Evolutionary conservation across 345 rosid genomes (phyloP), one percentile per base, ranked within the genome.

Genomic region (Sisymbrium irio): DNA sequence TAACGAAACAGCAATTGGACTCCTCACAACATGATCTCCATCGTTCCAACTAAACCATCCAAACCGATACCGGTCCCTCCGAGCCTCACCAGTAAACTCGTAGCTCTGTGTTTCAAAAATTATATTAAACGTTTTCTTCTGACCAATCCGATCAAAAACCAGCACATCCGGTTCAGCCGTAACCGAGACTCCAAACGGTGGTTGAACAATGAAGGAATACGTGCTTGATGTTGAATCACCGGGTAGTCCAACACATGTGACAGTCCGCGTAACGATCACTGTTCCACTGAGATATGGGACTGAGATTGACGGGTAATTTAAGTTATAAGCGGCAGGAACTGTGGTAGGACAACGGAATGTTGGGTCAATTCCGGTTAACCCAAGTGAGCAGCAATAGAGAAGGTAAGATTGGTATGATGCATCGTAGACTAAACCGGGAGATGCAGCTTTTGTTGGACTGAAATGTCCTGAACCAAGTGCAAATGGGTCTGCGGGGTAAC

Each of bases 351-450:
- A 88, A 15, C 32, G 46, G 46, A 80, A 77, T 46, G 41, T 59
- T 3, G 65, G 54, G 49, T 69, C 72, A 1, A 60, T 18, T 2
- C 70, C 9, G 9, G 49, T 70, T 15, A 58, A 9, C 0, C 84
- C 80, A 1, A 49, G n/a, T 13, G 77, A 75, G 80, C 93, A 87
- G 1, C 89, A 79, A 65, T 88, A 85, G 20, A 61, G 71, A 49
- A 82, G 53, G 69, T 89, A 89, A 67, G 87, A 91, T 12, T 3
- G 18, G 49, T 76, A 81, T 0, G 88, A 76, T 63, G 86, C 80
- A 40, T 87, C 89, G 6, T 92, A 92, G 39, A 89, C 79, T 4
- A 89, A 87, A 39, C 94, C 98, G 2, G 94, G 96, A 64, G 85
- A 83, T 3, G 82, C 83, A 6, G 92, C 89, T 47, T 45, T 80